Conservation (phyloP, 2,329 filamentous ascomycete genomes). For the Sphaerulina populicola region DNA sequence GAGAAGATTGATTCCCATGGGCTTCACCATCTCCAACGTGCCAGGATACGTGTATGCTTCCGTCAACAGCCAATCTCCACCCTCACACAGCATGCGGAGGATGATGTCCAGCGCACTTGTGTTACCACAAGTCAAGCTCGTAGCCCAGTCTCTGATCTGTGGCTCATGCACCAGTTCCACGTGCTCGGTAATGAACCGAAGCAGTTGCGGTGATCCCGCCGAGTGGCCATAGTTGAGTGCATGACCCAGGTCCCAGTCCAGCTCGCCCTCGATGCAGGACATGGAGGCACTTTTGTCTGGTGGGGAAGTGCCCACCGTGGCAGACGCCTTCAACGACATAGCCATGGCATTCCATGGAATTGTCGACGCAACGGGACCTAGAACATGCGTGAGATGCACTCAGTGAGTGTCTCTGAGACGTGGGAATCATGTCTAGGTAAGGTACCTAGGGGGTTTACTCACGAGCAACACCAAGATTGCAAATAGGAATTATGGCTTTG, state of each 20-base stretch:
- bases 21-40: conserved; percentile 23
- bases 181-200: conserved; percentile 28
- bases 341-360: conserved; percentile 16
- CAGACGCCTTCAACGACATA: background rate
- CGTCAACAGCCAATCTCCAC: conserved; percentile 22
- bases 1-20: conserved; percentile 24
- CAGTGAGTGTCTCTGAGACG: too few species aligned
- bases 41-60: conserved; percentile 29
- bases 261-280: conserved; percentile 12
- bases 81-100: conserved; percentile 27
- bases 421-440: too few species aligned
- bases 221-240: conserved; percentile 27
- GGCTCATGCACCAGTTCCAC: conserved; percentile 28
- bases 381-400: too few species aligned
- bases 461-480: conserved; percentile 16
- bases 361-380: conserved; percentile 6
- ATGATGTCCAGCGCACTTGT: conserved; percentile 30
- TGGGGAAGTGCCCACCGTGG: background rate
- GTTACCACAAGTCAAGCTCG: conserved; percentile 26
- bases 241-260: conserved; percentile 20
- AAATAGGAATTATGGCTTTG: conserved; percentile 4
- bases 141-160: conserved; percentile 30
- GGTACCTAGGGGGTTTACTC: too few species aligned
- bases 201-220: conserved; percentile 22
- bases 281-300: background rate